Evolutionary conservation across 495 filamentous ascomycete genomes (phyloP), one percentile per base, ranked within the genome.

Genomic region (Xylaria curta): DNA sequence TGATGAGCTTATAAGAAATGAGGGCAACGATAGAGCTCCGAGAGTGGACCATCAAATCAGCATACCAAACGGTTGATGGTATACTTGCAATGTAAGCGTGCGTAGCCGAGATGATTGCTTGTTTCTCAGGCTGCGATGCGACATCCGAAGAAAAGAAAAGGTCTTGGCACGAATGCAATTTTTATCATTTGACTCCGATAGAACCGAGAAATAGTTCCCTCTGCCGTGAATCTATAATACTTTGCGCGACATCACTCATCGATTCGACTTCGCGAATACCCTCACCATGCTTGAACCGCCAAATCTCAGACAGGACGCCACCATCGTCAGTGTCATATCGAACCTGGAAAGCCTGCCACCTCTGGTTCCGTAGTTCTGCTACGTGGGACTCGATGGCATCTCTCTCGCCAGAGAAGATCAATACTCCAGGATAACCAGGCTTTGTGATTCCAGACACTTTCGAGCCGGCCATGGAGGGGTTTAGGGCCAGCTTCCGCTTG

Each of bases 341-440:
- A 17, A 72, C 40, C 64, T 72, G 70, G 38, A 72, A 72, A 9
- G 70, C 70, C 56, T 72, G 70, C 70, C 70, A 72, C 13, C 53
- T 61, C 12, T 72, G 70, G 31, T 66, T 72, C n/a, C 70, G 28
- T 19, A 72, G 19, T 42, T 72, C 70, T 19, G 26, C n/a, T 15
- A 72, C 44, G 17, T 72, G 70, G 12, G 64, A 51, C 33, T 62
- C 70, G 46, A 72, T 56, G 9, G 65, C 70, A 19, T 17, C 9
- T 21, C 42, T 68, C 70, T 62, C 64, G 6, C 70, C 70, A 46
- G 70, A 67, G 56, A 72, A 72, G 0, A 72, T 15, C 64, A 72
- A 26, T 4, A 72, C 70, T 19, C 70, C 70, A 9, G 70, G 70
- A 63, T 72, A 63, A 8, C 70, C 70, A 17, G 70, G 70, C 44